phyloP scores from a whole-genome alignment of 2,329 filamentous ascomycete species.

The Akanthomyces uredinophilus region DNA sequence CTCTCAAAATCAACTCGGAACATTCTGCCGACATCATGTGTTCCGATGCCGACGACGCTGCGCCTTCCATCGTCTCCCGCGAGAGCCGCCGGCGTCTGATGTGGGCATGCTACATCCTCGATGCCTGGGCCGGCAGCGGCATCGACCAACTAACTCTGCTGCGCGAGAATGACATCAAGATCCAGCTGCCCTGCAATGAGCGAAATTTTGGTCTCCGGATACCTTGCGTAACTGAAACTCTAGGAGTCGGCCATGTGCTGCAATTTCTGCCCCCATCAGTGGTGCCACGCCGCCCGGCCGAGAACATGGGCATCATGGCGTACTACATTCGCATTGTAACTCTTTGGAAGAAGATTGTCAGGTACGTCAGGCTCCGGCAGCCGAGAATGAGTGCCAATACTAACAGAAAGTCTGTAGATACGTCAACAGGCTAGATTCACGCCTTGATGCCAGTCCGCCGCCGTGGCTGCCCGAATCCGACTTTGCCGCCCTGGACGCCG shows the following conservation, averaged over 20 bases:
- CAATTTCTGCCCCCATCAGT: conserved; percentile 35
- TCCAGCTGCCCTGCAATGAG: conserved; percentile 36
- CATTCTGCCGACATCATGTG: conserved; percentile 34
- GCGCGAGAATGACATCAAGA: conserved; percentile 37
- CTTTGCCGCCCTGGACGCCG: conserved; percentile 36
- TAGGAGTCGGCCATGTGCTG: conserved; percentile 36
- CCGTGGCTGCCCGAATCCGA: conserved; percentile 41
- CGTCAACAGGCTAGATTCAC: conserved; percentile 36
- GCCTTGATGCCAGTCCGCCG: conserved; percentile 32
- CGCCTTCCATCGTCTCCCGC: conserved; percentile 32
- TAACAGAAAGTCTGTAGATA: conserved; percentile 23
- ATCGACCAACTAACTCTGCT: conserved; percentile 35
- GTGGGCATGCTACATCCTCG: conserved; percentile 39
- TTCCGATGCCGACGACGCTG: conserved; percentile 25
- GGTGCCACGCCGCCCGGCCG: conserved; percentile 34
- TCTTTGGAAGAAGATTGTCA: conserved; percentile 36
- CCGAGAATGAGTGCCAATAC: neutral
- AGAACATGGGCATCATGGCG: conserved; percentile 40
- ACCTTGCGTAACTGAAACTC: conserved; percentile 34
- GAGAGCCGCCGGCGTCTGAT: conserved; percentile 36
- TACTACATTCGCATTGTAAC: conserved; percentile 38
- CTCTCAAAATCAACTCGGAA: conserved; percentile 36
- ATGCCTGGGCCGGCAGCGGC: conserved; percentile 36
- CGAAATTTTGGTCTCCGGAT: conserved; percentile 38
- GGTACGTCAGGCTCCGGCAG: conserved; percentile 19